Evolutionary conservation across 352 stramenopile species (phyloP), one percentile per base, ranked within the genome.

Genomic region (Aphanomyces astaci): DNA sequence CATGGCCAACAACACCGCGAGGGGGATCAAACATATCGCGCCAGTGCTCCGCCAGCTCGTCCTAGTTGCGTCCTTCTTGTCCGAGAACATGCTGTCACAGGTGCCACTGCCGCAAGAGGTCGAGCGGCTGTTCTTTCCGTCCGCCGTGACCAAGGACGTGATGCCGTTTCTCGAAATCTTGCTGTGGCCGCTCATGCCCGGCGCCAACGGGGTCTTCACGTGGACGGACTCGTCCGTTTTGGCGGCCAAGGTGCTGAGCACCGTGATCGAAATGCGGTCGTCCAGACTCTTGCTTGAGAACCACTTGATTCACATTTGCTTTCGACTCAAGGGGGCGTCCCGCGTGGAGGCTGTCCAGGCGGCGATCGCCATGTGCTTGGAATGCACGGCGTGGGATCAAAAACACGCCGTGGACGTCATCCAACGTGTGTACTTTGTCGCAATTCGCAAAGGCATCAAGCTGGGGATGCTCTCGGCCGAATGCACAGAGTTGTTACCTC

Each of bases 111-210:
- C 62, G 4, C 48, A 24, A 3, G 22, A 68, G 22, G 30, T 68
- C 17, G 39, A 68, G 9, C 11, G 17, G 9, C 17, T 19, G 1
- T 68, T 68, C 30, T 68, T 68, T 49, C 62, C 62, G n/a, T 19
- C n/a, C n/a, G 27, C 39, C 2, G 10, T 68, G 15, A 24, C 46
- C 5, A 43, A 30, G 9, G 40, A 68, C 2, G 48, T 68, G 13
- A 68, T 68, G 62, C 62, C 62, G 27, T 68, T 62, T 27, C n/a
- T 68, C 1, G 62, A 68, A 48, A 60, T 68, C 31, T 22, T 68
- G 22, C 19, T 68, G 9, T 59, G 39, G 62, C 62, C 62, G 27
- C 62, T 68, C 7, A n/a, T 68, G 27, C 46, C 46, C 9, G 15
- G 32, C 25, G n/a, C n/a, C n/a, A 45, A 68, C 27, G 62, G 33